Evolutionary conservation across 805 yeast species (phyloP), one percentile per base, ranked within the genome.

Genomic region (Pichia thaimueangensis): DNA sequence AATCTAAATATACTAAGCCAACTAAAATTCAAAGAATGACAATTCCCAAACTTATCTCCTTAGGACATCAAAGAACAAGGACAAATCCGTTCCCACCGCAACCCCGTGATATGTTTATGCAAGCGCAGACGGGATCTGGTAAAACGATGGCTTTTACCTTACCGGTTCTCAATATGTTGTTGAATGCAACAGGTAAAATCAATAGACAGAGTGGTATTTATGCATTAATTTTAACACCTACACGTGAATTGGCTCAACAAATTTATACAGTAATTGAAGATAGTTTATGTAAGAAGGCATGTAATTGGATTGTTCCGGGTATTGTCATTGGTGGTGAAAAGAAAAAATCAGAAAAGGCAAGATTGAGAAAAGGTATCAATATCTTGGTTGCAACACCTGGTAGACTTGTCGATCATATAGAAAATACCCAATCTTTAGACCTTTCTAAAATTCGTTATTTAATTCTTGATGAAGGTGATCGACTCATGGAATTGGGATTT

Each of bases 41-140:
- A 0, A 68, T 88, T 9, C 96, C 97, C 17, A 68, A 69, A 39
- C 59, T 79, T 23, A 51, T 75, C 6, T 58, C 67, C 1, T 37
- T 40, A 13, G 41, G 35, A 51, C 70, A 33, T 32, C 37, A 30
- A 39, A 37, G 19, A 65, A 71, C 17, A 28, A 43, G 42, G 17
- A 43, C 32, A 11, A 43, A 43, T 30, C 46, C 42, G 5, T 43
- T 43, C 17, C 43, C 46, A 11, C 41, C 44, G n/a, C 45, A 40
- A 28, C 45, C 48, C 4, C 63, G 68, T 25, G 98, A 93, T 62
- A 65, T 88, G 43, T 84, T 93, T 51, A 84, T 93, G 36, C 94
- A 88, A 57, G 96, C 99, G 0, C 97, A 94, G 63, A 93, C 99
- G 0, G 99, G 99, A 41, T 89, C 97, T 0, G 99, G 99, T 62